phyloP scores from a whole-genome alignment of 1,284 basidiomycete species.

The Papiliotrema terrestris region DNA sequence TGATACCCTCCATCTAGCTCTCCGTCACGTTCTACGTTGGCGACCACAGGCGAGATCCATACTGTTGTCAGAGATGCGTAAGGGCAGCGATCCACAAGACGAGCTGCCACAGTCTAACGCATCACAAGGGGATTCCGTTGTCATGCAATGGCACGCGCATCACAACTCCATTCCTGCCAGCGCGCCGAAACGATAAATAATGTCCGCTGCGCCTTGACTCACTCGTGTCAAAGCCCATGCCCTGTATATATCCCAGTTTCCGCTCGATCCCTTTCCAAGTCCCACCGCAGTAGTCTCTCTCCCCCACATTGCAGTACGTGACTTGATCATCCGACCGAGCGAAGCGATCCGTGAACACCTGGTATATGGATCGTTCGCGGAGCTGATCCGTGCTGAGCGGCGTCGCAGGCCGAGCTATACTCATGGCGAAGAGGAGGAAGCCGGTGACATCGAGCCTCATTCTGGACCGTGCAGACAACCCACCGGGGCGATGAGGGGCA shows the following conservation, averaged over 20 bases:
- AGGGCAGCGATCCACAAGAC: too few relatives aligned
- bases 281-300: slow-evolving; percentile 44
- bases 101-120: too few relatives aligned
- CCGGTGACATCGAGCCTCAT: too few relatives aligned
- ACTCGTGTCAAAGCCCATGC: slow-evolving; percentile 50
- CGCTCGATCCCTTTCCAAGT: slow-evolving; percentile 46
- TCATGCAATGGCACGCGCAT: too few relatives aligned
- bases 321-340: slow-evolving; percentile 27
- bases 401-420: too few relatives aligned
- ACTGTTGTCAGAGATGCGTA: slow-evolving; percentile 23
- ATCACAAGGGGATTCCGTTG: too few relatives aligned
- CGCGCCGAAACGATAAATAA: too few relatives aligned
- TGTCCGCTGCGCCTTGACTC: slow-evolving; percentile 4
- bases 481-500: too few relatives aligned
- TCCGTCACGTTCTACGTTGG: slow-evolving; percentile 39
- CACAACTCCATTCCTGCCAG: too few relatives aligned
- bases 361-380: slow-evolving; percentile 44
- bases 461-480: too few relatives aligned
- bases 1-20: slow-evolving; percentile 48
- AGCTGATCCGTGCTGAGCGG: slow-evolving; percentile 12
- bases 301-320: slow-evolving; percentile 28
- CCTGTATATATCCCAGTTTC: slow-evolving; percentile 45
- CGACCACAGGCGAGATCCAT: slow-evolving; percentile 52
- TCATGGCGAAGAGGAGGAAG: too few relatives aligned
- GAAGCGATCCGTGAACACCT: slow-evolving; percentile 48